Evolutionary conservation across 352 stramenopile species (phyloP).

Genomic region (Globisporangium rhizosaccharum): DNA sequence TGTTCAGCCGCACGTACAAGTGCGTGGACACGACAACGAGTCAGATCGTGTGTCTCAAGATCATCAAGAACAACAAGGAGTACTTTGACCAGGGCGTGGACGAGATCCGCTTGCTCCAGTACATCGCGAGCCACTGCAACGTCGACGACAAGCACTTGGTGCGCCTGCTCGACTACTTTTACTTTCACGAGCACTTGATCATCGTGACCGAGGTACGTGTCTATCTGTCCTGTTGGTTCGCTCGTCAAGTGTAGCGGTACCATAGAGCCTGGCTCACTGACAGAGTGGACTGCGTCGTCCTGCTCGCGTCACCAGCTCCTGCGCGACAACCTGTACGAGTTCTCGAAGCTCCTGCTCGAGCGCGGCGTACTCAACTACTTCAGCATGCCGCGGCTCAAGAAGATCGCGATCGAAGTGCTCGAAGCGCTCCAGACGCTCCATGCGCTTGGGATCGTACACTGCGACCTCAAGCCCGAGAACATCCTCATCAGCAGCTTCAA

Average conservation of each 20-base stretch:
- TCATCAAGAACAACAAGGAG: conserved; percentile 99
- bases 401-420: conserved; percentile 95
- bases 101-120: conserved; percentile 74
- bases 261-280: not conserved
- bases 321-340: conserved; percentile 97
- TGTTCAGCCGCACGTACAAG: conserved; percentile 84
- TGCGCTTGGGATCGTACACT: conserved; percentile 94
- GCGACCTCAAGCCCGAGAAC: conserved; percentile 99
- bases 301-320: conserved; percentile 58
- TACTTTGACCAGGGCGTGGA: conserved; percentile 97
- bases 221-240: not conserved
- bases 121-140: conserved; percentile 69
- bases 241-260: not conserved
- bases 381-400: conserved; percentile 88
- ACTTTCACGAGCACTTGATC: conserved; percentile 94
- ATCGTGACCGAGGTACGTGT: conserved; percentile 93
- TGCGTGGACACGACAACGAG: conserved; percentile 53
- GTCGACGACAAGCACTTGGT: conserved; percentile 92
- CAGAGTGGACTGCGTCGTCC: not conserved
- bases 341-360: conserved; percentile 83
- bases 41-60: conserved; percentile 93
- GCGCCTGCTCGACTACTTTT: conserved; percentile 93
- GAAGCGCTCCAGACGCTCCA: conserved; percentile 84
- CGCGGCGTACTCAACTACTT: conserved; percentile 92
- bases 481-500: conserved; percentile 88